These are phyloP conservation scores for Grifola frondosa DNA, from an alignment of 1,284 basidiomycete species.

Conservation along the genomic window DNA sequence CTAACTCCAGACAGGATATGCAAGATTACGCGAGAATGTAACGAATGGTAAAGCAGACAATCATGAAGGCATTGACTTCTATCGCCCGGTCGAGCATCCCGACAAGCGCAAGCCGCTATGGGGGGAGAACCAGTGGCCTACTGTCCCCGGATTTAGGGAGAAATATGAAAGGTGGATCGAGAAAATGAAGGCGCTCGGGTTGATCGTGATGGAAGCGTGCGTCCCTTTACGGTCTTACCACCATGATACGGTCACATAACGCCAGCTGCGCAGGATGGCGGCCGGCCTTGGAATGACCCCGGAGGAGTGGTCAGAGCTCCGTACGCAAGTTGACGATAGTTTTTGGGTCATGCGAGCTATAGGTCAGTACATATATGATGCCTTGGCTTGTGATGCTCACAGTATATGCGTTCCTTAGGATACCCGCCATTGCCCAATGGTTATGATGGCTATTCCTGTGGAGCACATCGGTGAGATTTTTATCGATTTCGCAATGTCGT, in stretches of 20 bases:
- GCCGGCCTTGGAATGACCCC: conserved; percentile 69
- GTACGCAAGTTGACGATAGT: conserved; percentile 68
- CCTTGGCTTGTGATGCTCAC: not conserved
- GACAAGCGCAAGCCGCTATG: conserved; percentile 69
- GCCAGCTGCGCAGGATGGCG: conserved; percentile 62
- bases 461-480: conserved; percentile 69
- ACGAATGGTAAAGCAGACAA: conserved; percentile 83
- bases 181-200: conserved; percentile 79
- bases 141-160: conserved; percentile 52
- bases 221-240: conserved; percentile 25
- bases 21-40: conserved; percentile 74
- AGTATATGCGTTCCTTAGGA: conserved; percentile 40
- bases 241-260: not conserved
- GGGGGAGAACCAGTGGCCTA: conserved; percentile 86
- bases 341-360: conserved; percentile 89
- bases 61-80: conserved; percentile 84
- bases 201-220: conserved; percentile 80
- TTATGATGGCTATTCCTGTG: conserved; percentile 80
- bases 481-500: not conserved
- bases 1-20: conserved; percentile 52
- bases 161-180: conserved; percentile 72
- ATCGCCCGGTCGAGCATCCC: conserved; percentile 66
- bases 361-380: conserved; percentile 39
- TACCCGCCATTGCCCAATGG: conserved; percentile 82
- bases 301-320: conserved; percentile 70